Percentiles rank a stretch among this genome's conserved stretches.
phyloP scores from a whole-genome alignment of 352 stramenopile species.

The Chrysophaeum taylorii region DNA sequence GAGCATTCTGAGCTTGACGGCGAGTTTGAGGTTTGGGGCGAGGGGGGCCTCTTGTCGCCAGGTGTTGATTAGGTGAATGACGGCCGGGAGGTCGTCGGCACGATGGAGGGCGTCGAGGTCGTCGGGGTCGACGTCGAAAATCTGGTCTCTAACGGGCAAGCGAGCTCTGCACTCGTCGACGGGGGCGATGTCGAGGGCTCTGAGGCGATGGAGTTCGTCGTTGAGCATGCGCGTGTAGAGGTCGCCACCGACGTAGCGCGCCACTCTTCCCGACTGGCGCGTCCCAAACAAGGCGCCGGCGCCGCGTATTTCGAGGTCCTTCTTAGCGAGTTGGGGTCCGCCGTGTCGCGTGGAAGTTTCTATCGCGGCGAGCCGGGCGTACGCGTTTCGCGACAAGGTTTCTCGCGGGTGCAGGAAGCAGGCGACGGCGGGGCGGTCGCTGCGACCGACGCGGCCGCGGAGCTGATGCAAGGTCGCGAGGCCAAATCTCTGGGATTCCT shows the following conservation, averaged over 20 bases:
- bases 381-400: slow-evolving; percentile 46
- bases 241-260: slow-evolving; percentile 53
- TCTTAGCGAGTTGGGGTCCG: slow-evolving; percentile 59
- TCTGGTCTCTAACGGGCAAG: too few relatives aligned
- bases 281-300: slow-evolving; percentile 59
- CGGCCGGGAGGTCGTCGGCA: too few relatives aligned
- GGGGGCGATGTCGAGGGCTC: slow-evolving; percentile 50
- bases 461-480: slow-evolving; percentile 66
- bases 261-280: slow-evolving; percentile 52
- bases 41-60: too few relatives aligned
- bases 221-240: slow-evolving; percentile 68
- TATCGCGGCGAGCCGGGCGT: slow-evolving; percentile 49
- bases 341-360: slow-evolving; percentile 44
- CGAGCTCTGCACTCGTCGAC: too few relatives aligned
- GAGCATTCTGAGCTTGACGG: not conserved
- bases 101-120: too few relatives aligned
- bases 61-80: too few relatives aligned
- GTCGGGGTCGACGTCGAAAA: too few relatives aligned
- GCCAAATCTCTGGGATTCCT: slow-evolving; percentile 55
- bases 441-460: slow-evolving; percentile 56
- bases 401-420: slow-evolving; percentile 53
- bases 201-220: slow-evolving; percentile 50
- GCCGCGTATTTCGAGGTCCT: slow-evolving; percentile 66
- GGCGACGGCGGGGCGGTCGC: slow-evolving; percentile 50
- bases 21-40: not conserved